Evolutionary conservation across 1,284 basidiomycete genomes (phyloP), one percentile per base, ranked within the genome.

Genomic region (Pisolithus thermaeus): DNA sequence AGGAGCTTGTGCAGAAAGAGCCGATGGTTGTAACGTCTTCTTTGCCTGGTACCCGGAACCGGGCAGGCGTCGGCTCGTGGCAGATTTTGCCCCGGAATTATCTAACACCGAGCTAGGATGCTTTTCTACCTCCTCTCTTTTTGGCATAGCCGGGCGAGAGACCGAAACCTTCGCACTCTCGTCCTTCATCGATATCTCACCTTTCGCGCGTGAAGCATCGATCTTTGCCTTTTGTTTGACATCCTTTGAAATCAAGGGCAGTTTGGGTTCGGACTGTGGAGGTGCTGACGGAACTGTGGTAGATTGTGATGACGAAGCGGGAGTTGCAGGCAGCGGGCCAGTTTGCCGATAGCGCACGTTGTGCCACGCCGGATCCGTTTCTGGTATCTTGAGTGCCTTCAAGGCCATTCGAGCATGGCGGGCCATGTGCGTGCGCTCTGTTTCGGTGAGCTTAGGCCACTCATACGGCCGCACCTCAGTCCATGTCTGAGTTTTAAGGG

Each of bases 391-490:
- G 44, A 86, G 66, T 7, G 61, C 63, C 27, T 64, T 68, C 58
- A 83, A 73, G 3, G 69, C 73, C 18, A 66, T 52, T 40, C 78
- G 71, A 2, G 78, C 83, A 28, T 71, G 68, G 36, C 78, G 74
- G 1, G 78, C 73, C 60, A 86, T 69, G 14, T 54, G 57, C 3
- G 63, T 67, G 1, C 77, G 73, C 43, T 81, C 78, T 2, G 67
- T 46, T 18, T 77, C 72, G 0, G 69, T 67, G 22, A 83, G 70
- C 27, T 68, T 69, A 0, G 71, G 68, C 74, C 76, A 84, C 55
- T 81, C 80, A 52, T 74, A 83, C 0, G 87, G 87, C 6, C 83
- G 80, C 20, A 87, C 80, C 57, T 87, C 81, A 25, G 70, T 71
- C 84, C 84, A 89, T 1, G 75, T 66, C 32, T 65, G 59, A 18